Evolutionary conservation across 371 early-diverging fungal genomes (phyloP), one percentile per base, ranked within the genome.

Genomic region (Mortierella sp.): DNA sequence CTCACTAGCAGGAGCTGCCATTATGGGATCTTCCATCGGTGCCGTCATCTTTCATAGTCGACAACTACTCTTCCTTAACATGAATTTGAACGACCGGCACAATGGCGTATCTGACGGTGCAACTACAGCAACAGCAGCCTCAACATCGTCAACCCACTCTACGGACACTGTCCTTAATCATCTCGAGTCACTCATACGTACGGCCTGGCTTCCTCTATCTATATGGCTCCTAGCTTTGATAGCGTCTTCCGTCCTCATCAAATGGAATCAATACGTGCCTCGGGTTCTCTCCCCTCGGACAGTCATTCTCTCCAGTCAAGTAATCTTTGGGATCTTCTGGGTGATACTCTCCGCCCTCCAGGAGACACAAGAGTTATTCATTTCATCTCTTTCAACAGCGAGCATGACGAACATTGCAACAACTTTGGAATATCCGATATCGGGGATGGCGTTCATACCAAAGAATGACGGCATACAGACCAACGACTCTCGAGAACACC

Each of bases 11-110:
- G 50, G 56, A 7, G 65, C 72, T 3, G 60, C 60, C 2, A 32
- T 71, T 19, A 71, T 71, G 65, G 72, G 72, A 27, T 60, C 72
- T 12, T 71, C 72, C 1, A 55, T 71, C 41, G 65, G 72, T 4
- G 21, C 65, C 11, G 65, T 64, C 4, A 50, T 60, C 48, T 51
- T 30, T 23, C 72, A 71, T 19, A 56, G 51, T 9, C 72, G 32
- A 24, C 60, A 56, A 19, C 24, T 65, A 14, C 32, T 12, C n/a
- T 37, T 39, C 31, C 60, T 64, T 31, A 46, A 23, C 52, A 21
- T 8, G 48, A n/a, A 19, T 27, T 26, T 4, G 39, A 50, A 28
- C 43, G 19, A n/a, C 1, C 24, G n/a, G n/a, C n/a, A n/a, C n/a
- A n/a, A n/a, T n/a, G n/a, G n/a, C n/a, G n/a, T n/a, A n/a, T n/a